Evolutionary conservation across 257 asterid genomes (phyloP).

Genomic region (Nicotiana benthamiana): DNA sequence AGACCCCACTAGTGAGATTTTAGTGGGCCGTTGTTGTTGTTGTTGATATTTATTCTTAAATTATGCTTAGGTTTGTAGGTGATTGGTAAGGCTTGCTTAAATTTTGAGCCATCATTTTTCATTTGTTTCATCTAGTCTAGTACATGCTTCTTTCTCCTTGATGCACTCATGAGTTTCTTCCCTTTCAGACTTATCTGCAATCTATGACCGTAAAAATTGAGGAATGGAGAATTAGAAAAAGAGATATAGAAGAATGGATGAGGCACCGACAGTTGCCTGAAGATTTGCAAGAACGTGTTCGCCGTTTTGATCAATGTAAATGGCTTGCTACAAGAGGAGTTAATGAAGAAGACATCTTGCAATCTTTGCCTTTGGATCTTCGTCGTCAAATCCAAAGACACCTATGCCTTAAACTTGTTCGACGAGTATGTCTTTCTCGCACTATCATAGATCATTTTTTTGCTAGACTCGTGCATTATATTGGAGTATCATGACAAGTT

Average conservation of each 20-base stretch:
- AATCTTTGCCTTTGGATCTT: conserved; percentile 77
- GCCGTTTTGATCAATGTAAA: conserved; percentile 65
- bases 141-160: not conserved
- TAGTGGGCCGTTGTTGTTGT: no score
- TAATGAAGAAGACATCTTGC: conserved; percentile 64
- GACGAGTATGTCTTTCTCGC: conserved; percentile 52
- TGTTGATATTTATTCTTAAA: not conserved
- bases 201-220: conserved; percentile 92
- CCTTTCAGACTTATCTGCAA: conserved; percentile 70
- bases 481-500: not conserved
- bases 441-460: not conserved
- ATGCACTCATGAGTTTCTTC: not conserved
- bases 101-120: not conserved
- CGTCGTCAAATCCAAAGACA: conserved; percentile 91
- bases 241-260: conserved; percentile 99
- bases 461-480: not conserved
- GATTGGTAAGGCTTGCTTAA: not conserved
- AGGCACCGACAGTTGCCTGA: conserved; percentile 91
- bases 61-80: not conserved
- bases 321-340: conserved; percentile 98
- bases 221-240: conserved; percentile 86
- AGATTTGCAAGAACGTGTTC: conserved; percentile 84
- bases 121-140: not conserved
- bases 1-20: no score
- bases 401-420: conserved; percentile 93